phyloP scores from a whole-genome alignment of 768 basidiomycete species.

The Termitomyces sp. region DNA sequence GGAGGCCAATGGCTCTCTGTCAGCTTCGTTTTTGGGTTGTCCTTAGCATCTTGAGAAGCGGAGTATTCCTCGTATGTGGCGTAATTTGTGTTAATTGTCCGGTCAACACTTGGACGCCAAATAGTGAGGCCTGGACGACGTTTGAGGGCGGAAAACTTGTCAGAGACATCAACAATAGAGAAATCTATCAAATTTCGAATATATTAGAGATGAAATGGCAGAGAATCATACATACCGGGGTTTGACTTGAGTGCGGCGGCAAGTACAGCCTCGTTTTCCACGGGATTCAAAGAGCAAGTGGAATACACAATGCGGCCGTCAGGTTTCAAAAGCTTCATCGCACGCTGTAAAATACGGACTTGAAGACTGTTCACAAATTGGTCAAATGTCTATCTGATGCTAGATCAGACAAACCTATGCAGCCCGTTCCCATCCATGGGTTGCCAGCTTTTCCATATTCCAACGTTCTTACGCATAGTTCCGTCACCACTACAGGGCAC shows the following conservation, averaged over 20 bases:
- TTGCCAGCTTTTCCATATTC: constrained; percentile 93
- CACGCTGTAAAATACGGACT: constrained; percentile 85
- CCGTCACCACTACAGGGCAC: constrained; percentile 99
- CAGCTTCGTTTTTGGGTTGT: constrained; percentile 58
- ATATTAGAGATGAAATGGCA: neutral
- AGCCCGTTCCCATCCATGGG: constrained; percentile 86
- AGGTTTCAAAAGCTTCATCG: constrained; percentile 79
- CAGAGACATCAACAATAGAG: constrained; percentile 72
- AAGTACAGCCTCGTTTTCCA: constrained; percentile 96
- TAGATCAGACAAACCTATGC: constrained; percentile 54
- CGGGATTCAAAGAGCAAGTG: constrained; percentile 94
- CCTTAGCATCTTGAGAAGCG: constrained; percentile 40
- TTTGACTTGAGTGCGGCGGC: constrained; percentile 73
- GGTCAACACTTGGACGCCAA: constrained; percentile 75
- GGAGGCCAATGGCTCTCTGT: constrained; percentile 79
- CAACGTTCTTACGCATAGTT: constrained; percentile 89
- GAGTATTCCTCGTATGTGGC: constrained; percentile 58
- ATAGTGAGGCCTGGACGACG: constrained; percentile 68
- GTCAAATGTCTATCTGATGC: neutral
- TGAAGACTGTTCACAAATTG: constrained; percentile 57
- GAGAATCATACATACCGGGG: constrained; percentile 41
- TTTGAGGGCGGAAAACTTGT: constrained; percentile 62
- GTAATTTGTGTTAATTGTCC: constrained; percentile 42
- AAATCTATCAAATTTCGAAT: constrained; percentile 42
- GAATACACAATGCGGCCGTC: constrained; percentile 96